Base-by-base conservation (phyloP, 192 early-diverging fungal species). In the Kickxella alabastrina region DNA sequence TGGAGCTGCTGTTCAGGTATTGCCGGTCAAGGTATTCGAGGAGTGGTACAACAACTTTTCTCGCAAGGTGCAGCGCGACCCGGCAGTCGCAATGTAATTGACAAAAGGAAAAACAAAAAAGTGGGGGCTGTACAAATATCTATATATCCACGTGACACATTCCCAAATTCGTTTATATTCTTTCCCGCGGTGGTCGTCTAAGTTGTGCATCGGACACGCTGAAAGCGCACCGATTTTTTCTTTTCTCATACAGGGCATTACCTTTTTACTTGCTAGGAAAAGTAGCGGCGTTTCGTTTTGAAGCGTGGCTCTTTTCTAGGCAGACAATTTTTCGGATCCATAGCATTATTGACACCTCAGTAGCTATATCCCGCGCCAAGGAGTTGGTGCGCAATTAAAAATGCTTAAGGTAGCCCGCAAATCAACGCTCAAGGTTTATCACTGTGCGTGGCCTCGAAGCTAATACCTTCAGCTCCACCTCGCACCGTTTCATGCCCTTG, bases 21-120 rank as follows among this genome's bases (percentile, higher is more conserved):
- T 89, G 43, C 85, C 83, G 1, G 69, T 87, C 43, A 86, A 81
- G 62, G 82, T 72, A 6, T 87, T 93, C 43, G 82, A 87, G 29
- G 83, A 85, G 18, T 92, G 92, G 92, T 92, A 87, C 71, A 77
- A 84, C 43, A 79, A 75, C 22, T 80, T 90, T 15, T 68, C 84
- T 36, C 68, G 87, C 46, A 92, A 92, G 58, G 51, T 88, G 25
- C 85, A 86, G 56, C 67, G 76, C 13, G 84, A 92, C 60, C 87
- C 90, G 15, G 64, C 54, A 3, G 27, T 44, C 2, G 14, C 51
- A 17, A 56, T 63, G 56, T 49, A 61, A 21, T 81, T 36, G 15
- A 37, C 43, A 40, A 35, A 28, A n/a, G 29, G 13, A 42, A 15
- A 10, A 24, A 25, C 12, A 13, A 52, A n/a, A n/a, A n/a, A n/a